Percentiles rank a stretch among this genome's conserved stretches.
Evolutionary conservation across 1,139 yeast genomes (phyloP).

Genomic region (Yamadazyma kanchanaburiensis): DNA sequence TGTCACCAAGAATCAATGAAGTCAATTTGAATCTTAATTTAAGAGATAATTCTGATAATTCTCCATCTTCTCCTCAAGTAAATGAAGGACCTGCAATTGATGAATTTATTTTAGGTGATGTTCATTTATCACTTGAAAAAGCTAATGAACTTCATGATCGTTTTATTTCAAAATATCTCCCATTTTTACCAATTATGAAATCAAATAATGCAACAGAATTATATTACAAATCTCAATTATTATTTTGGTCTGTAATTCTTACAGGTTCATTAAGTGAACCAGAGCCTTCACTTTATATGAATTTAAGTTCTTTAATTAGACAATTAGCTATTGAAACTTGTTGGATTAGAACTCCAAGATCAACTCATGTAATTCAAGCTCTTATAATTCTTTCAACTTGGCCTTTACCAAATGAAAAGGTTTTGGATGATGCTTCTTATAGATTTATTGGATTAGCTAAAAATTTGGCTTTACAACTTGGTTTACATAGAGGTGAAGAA

Average conservation of each 20-base stretch:
- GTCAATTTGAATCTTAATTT: slow-evolving; percentile 4
- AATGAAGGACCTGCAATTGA: slow-evolving; percentile 16
- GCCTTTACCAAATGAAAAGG: slow-evolving; percentile 94
- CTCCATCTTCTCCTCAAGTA: slow-evolving; percentile 15
- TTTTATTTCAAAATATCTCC: slow-evolving; percentile 65
- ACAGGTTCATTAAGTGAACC: slow-evolving; percentile 88
- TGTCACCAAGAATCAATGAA: slow-evolving; percentile 8
- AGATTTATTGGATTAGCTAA: slow-evolving; percentile 87
- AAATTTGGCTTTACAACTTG: slow-evolving; percentile 78
- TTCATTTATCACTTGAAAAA: slow-evolving; percentile 57
- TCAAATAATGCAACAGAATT: slow-evolving; percentile 73
- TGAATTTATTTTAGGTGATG: slow-evolving; percentile 74
- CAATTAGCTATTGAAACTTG: slow-evolving; percentile 90
- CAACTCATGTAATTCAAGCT: slow-evolving; percentile 92
- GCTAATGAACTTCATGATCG: slow-evolving; percentile 71
- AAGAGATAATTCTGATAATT: slow-evolving; percentile 18
- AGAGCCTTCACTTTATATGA: slow-evolving; percentile 76
- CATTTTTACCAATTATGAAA: slow-evolving; percentile 75
- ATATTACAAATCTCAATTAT: slow-evolving; percentile 75
- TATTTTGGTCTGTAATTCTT: slow-evolving; percentile 88
- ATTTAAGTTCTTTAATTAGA: slow-evolving; percentile 73
- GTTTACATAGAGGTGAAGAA: slow-evolving; percentile 86
- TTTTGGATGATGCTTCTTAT: slow-evolving; percentile 87
- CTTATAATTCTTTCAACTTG: slow-evolving; percentile 76
- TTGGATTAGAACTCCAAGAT: slow-evolving; percentile 90